Conservation (phyloP, 441 rosid genomes). For the Cnidoscolus chayamansa region DNA sequence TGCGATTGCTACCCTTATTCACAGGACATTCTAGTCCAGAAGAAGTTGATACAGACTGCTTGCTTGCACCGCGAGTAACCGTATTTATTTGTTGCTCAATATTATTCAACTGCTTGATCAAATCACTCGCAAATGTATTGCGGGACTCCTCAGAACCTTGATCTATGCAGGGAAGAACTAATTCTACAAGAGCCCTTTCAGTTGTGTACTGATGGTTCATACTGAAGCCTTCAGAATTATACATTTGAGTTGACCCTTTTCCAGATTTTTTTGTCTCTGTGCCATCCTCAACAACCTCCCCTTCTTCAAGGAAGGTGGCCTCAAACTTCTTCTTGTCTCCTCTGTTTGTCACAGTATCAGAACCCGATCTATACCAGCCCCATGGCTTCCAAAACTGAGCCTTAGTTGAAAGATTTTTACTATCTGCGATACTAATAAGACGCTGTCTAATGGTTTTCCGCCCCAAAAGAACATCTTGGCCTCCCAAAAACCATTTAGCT, state of each 20-base stretch:
- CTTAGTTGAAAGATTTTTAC: slow-evolving; percentile 71
- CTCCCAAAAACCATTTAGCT: slow-evolving; percentile 91
- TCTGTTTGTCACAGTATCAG: slow-evolving; percentile 42
- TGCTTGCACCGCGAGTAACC: slow-evolving; percentile 65
- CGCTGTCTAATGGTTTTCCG: slow-evolving; percentile 88
- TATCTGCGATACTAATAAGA: slow-evolving; percentile 73
- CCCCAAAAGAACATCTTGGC: slow-evolving; percentile 86
- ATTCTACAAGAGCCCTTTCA: slow-evolving; percentile 85
- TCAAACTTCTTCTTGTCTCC: slow-evolving; percentile 70
- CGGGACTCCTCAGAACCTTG: slow-evolving; percentile 93
- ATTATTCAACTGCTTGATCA: slow-evolving; percentile 84
- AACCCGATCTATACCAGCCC: slow-evolving; percentile 73
- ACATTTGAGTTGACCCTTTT: slow-evolving; percentile 38
- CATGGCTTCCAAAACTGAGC: slow-evolving; percentile 89
- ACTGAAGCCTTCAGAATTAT: slow-evolving; percentile 46
- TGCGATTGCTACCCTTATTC: slow-evolving; percentile 70
- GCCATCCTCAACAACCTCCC: slow-evolving; percentile 86
- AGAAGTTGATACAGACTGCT: slow-evolving; percentile 62
- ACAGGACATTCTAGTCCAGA: slow-evolving; percentile 69
- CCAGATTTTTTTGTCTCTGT: slow-evolving; percentile 46
- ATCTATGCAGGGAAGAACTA: slow-evolving; percentile 97
- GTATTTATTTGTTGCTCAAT: slow-evolving; percentile 87
- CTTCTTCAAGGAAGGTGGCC: slow-evolving; percentile 67
- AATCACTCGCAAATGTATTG: slow-evolving; percentile 79
- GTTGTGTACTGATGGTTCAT: slow-evolving; percentile 53